These are phyloP conservation scores for Neurospora sp. DNA, from an alignment of 495 filamentous ascomycete species.

Conservation along the genomic window DNA sequence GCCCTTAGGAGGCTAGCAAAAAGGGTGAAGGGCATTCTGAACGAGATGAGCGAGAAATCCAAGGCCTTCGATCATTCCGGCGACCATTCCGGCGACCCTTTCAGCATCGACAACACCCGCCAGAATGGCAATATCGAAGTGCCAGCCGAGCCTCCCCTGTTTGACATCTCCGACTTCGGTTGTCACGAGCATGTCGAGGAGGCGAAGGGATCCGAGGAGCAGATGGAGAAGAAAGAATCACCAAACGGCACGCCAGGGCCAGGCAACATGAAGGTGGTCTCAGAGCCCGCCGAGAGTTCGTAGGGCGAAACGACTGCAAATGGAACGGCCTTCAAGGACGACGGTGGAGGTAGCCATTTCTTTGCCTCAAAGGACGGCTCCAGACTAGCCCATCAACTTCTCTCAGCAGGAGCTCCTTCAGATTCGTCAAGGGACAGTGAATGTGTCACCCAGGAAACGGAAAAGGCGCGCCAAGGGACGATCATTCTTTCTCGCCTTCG, in stretches of 20 bases:
- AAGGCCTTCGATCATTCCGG: neutral
- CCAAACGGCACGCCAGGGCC: neutral
- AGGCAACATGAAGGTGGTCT: neutral
- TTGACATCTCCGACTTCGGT: neutral
- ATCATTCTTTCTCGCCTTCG: neutral
- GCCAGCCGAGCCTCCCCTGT: neutral
- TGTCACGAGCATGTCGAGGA: neutral
- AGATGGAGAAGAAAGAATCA: neutral
- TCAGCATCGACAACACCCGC: neutral
- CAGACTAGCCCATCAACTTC: neutral
- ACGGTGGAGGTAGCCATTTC: neutral
- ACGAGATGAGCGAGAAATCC: neutral
- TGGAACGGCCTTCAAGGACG: neutral
- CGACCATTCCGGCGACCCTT: neutral
- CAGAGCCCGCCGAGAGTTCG: neutral
- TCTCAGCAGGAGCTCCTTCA: neutral
- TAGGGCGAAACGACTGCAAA: neutral
- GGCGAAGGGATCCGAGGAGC: neutral
- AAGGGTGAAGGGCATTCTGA: neutral
- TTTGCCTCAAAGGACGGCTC: neutral
- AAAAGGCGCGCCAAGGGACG: accelerated
- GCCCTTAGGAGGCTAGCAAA: neutral
- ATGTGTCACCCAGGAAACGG: too few species aligned
- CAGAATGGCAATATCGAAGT: neutral
- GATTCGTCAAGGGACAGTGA: neutral